These are phyloP conservation scores for Yamadazyma sp. DNA, from an alignment of 1,139 yeast species.

Conservation along the genomic window DNA sequence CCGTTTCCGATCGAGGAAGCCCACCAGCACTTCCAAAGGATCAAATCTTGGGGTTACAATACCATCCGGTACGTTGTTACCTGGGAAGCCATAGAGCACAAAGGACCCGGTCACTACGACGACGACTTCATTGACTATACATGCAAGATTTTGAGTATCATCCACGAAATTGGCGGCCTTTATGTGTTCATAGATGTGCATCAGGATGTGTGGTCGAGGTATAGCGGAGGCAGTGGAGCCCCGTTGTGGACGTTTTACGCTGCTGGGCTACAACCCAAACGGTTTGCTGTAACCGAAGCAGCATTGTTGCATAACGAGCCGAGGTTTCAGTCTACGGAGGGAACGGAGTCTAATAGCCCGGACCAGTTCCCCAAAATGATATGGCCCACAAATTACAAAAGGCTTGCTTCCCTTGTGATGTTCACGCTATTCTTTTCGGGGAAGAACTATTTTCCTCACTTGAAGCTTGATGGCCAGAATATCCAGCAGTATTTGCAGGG, in stretches of 20 bases:
- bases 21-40: constrained; percentile 61
- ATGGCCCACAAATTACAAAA: constrained; percentile 86
- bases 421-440: constrained; percentile 88
- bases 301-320: constrained; percentile 68
- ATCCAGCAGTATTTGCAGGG: constrained; percentile 76
- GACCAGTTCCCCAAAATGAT: constrained; percentile 73
- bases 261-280: constrained; percentile 81
- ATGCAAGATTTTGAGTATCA: constrained; percentile 55
- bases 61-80: constrained; percentile 74
- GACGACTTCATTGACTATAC: constrained; percentile 74
- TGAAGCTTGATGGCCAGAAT: constrained; percentile 66
- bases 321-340: constrained; percentile 30
- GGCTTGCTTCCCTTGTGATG: constrained; percentile 79
- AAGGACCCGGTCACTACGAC: constrained; percentile 84
- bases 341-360: constrained; percentile 9
- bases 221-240: constrained; percentile 93
- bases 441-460: constrained; percentile 64
- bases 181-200: constrained; percentile 87
- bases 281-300: constrained; percentile 69
- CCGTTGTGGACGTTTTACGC: constrained; percentile 95
- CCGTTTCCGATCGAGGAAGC: constrained; percentile 81
- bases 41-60: constrained; percentile 82
- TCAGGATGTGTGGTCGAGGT: constrained; percentile 94
- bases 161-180: constrained; percentile 67
- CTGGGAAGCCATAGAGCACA: constrained; percentile 93